phyloP scores from a whole-genome alignment of 83 land plant species.

The Picea engelmannii region DNA sequence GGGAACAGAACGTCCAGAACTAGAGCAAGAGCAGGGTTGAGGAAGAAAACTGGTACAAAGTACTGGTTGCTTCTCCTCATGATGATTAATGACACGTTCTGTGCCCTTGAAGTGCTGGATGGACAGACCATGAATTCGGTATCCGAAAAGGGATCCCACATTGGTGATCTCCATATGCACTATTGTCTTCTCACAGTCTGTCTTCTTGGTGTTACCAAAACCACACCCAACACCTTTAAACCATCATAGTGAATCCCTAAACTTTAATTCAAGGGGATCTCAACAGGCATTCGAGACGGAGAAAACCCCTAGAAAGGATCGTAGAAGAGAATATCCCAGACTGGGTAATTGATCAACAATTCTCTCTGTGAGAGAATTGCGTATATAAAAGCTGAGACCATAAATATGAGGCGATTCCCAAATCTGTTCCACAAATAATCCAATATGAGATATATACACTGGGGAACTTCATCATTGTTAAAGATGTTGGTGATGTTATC shows the following conservation, averaged over 20 bases:
- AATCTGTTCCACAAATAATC: neutral
- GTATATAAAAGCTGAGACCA: neutral
- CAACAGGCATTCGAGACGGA: slow-evolving; percentile 20
- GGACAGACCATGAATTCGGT: slow-evolving; percentile 20
- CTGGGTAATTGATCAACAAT: neutral
- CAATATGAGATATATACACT: neutral
- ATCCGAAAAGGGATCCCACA: neutral
- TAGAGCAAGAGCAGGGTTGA: too few species aligned
- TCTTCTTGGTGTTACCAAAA: neutral
- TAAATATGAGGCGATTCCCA: neutral
- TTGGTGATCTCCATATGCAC: slow-evolving; percentile 24
- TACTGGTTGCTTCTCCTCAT: neutral
- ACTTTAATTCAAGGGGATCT: slow-evolving; percentile 11
- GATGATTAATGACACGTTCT: slow-evolving; percentile 12
- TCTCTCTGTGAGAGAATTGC: neutral
- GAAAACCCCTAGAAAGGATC: slow-evolving; percentile 31
- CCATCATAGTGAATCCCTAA: neutral
- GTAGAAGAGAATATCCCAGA: slow-evolving; percentile 20
- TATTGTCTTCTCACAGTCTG: slow-evolving; percentile 4
- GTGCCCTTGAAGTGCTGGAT: slow-evolving; percentile 8
- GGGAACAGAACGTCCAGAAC: too few species aligned
- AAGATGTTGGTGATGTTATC: neutral
- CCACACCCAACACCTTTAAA: neutral
- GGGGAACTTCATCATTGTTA: neutral
- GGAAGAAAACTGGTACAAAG: too few species aligned